Evolutionary conservation across 768 basidiomycete genomes (phyloP).

Genomic region (Rhizopogon vinicolor): DNA sequence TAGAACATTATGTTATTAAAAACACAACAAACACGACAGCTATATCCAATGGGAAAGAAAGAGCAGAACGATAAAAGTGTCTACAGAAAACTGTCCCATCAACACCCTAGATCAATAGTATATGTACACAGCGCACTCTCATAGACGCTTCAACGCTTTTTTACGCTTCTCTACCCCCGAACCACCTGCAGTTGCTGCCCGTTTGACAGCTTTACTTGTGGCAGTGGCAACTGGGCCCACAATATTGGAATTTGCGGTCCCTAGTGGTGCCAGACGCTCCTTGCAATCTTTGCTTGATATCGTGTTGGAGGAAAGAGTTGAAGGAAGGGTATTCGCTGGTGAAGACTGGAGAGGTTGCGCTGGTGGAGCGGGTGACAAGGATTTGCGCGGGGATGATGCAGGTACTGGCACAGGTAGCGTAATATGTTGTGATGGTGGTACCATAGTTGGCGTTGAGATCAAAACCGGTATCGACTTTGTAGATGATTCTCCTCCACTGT

Average conservation of each 20-base stretch:
- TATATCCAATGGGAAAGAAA: background rate
- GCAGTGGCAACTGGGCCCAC: conserved; percentile 30
- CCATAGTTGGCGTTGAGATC: conserved; percentile 11
- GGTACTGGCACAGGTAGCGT: conserved; percentile 34
- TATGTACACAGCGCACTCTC: conserved; percentile 9
- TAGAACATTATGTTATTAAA: background rate
- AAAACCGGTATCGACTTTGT: conserved; percentile 1
- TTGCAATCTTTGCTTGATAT: conserved; percentile 33
- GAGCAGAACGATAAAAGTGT: background rate
- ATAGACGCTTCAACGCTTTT: conserved; percentile 83
- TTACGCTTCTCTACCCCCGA: conserved; percentile 78
- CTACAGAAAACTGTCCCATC: background rate
- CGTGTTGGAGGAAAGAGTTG: conserved; percentile 30
- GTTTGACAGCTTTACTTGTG: conserved; percentile 61
- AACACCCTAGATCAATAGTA: background rate
- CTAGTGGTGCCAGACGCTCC: conserved; percentile 66
- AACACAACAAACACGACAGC: background rate
- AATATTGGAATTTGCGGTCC: conserved; percentile 69
- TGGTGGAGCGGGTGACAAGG: conserved; percentile 36
- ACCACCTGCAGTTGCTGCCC: conserved; percentile 49
- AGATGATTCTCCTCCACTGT: conserved; percentile 16
- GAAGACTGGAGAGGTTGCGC: conserved; percentile 32
- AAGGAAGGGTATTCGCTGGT: conserved; percentile 36
- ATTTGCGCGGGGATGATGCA: conserved; percentile 36
- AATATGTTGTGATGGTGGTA: conserved; percentile 18